These are phyloP conservation scores for Colletotrichum gloeosporioides DNA, from an alignment of 2,329 filamentous ascomycete species.

Conservation along the genomic window DNA sequence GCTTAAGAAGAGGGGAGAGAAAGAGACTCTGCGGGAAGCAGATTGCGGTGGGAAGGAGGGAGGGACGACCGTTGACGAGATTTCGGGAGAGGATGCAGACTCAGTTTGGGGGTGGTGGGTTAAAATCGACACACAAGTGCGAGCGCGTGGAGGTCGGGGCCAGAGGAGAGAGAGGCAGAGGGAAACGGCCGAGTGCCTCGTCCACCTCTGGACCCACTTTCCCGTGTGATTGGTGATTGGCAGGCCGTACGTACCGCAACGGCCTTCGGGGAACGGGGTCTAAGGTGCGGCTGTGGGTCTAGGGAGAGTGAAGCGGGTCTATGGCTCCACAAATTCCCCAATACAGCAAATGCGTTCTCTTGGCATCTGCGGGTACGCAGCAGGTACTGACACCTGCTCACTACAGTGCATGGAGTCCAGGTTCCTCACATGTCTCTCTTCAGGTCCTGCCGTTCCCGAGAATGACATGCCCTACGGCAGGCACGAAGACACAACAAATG, in stretches of 20 bases:
- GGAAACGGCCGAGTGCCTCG: slow-evolving; percentile 8
- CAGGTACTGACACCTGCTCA: background rate
- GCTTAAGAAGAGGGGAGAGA: background rate
- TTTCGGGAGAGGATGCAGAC: background rate
- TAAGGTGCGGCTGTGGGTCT: background rate
- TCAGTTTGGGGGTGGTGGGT: background rate
- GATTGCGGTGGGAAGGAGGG: background rate
- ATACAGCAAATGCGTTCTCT: background rate
- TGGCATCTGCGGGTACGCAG: background rate
- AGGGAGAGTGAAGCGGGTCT: background rate
- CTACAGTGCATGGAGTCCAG: background rate
- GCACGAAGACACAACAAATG: background rate
- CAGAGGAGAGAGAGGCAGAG: background rate
- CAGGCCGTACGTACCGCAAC: background rate
- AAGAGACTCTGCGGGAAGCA: background rate
- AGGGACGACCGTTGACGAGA: background rate
- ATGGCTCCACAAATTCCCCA: background rate
- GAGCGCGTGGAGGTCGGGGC: slow-evolving; percentile 6
- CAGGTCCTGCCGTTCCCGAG: background rate
- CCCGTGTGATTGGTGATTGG: slow-evolving; percentile 3
- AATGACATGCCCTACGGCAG: background rate
- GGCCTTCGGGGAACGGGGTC: background rate
- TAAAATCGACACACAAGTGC: background rate
- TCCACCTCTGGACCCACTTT: background rate
- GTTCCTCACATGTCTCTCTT: background rate